Base-by-base conservation (phyloP, 78 protist genomes). In the Ministeria vibrans region DNA sequence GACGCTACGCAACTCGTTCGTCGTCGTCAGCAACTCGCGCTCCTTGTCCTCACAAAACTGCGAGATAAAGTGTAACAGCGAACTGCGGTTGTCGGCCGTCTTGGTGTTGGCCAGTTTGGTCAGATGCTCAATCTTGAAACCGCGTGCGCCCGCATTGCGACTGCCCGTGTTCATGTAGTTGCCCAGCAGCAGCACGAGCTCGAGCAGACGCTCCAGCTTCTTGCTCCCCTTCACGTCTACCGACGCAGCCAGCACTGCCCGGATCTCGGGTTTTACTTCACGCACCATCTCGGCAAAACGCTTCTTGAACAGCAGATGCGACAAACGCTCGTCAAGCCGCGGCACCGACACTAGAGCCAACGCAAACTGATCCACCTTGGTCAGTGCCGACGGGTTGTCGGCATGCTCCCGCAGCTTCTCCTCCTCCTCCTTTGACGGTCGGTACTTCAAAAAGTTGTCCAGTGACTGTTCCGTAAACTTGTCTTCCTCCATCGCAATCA, bases 161-260 rank as follows among this genome's bases (percentile, higher is more conserved):
- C 34, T 69, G 11, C 77, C 45, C 3, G 68, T 42, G 55, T 81
- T 81, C 78, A 81, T 69, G 73, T 81, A 71, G 68, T 81, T 81
- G 49, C 84, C 84, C 39, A 81, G 77, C 18, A 55, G 42, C 7
- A 81, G 69, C 3, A 81, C 23, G 27, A 81, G 25, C 71, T 81
- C 84, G 46, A 81, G 6, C 34, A 71, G 34, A 4, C 20, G 51
- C 27, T 64, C 11, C 23, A 81, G 51, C 69, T 42, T 39, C 63
- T 69, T 34, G 72, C 84, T 81, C 49, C 30, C 45, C 36, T 6
- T 6, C 28, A 81, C 28, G 36, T 81, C 80, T 18, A 49, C 49
- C 27, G 63, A 71, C 34, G 84, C 84, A 5, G 28, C 27, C 64
- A 66, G 22, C 15, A 80, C 71, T 3, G 39, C 28, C 13, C n/a